Evolutionary conservation across 2,329 filamentous ascomycete genomes (phyloP), one percentile per base, ranked within the genome.

Genomic region (Penicillium palitans): DNA sequence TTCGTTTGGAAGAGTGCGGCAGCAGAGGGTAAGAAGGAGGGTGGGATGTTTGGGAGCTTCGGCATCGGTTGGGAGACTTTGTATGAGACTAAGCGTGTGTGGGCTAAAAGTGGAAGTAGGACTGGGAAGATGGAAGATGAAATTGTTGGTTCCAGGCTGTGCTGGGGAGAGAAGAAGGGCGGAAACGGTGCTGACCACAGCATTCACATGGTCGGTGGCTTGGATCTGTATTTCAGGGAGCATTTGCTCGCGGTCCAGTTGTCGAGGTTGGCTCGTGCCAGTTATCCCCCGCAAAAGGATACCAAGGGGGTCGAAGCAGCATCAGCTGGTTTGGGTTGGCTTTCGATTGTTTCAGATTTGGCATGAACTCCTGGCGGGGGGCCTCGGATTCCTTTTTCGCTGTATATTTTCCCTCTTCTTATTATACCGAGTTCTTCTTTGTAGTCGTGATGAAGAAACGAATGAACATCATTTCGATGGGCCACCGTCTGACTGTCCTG

Each of bases 191-290:
- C 56, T 13, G 47, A 52, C n/a, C 54, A 61, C 10, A 57, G 58
- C 5, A 54, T 64, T 37, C 54, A 61, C 31, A 64, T 64, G 58
- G 54, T 53, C 13, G 55, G 48, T 31, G 58, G 61, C 1, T 47
- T 64, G 46, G 62, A 64, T 46, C n/a, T 52, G 47, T 57, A 59
- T 54, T 64, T 63, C 40, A 52, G 61, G 12, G 62, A 64, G 56
- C 62, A 64, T 56, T 40, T 64, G 46, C 51, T 64, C 10, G 62
- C 62, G 2, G 53, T 60, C 24, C 61, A 64, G 37, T 49, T 64
- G 40, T 58, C 62, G 3, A 57, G 60, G 24, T 24, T 64, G 21
- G 54, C 52, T 39, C 55, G 62, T 10, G 49, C 25, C 21, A 61
- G 47, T 6, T 60, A 63, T 52, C 61, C 62, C 4, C 61, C 62